Evolutionary conservation across 345 rosid genomes (phyloP), one percentile per base, ranked within the genome.

Genomic region (Aurinia saxatilis): DNA sequence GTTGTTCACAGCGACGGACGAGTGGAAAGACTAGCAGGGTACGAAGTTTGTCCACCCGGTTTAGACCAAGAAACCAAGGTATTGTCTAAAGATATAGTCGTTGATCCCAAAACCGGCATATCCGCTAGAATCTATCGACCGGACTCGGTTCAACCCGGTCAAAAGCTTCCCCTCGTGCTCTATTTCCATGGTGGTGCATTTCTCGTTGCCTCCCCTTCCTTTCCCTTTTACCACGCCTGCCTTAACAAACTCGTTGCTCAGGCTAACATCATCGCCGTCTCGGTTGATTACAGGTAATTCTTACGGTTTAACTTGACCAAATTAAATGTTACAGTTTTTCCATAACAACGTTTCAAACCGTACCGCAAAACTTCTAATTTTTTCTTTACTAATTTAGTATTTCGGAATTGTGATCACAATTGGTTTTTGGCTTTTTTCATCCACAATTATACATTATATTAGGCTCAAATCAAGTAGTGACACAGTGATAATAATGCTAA

Each of bases 111-210:
- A 62, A 80, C 81, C 14, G 75, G 70, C 0, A 60, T 88, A 38
- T 71, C 89, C 0, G 95, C 86, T 41, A 68, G 96, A 44, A 61
- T 91, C 47, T 91, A 88, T 75, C 71, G 73, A 25, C 91, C 95
- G 15, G 61, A 57, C 10, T 52, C 65, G 14, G 12, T 48, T 49
- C 60, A 61, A 35, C 3, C 57, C 0, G 31, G 47, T 8, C 51
- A 59, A 14, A 83, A 78, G 38, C 78, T 88, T 51, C 95, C 98
- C 2, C 79, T 91, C 11, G 81, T 79, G 8, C 63, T 88, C 29
- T 91, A 88, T 74, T 78, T 79, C 30, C 98, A 91, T 10, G 98
- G 98, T 0, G 98, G 98, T 6, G 95, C 81, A n/a, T 91, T 91
- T 67, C 66, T 73, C 72, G 59, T 84, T 13, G 30, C 88, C 4